Base-by-base conservation (phyloP, 1,139 yeast species). In the Blastobotrys aristatus region DNA sequence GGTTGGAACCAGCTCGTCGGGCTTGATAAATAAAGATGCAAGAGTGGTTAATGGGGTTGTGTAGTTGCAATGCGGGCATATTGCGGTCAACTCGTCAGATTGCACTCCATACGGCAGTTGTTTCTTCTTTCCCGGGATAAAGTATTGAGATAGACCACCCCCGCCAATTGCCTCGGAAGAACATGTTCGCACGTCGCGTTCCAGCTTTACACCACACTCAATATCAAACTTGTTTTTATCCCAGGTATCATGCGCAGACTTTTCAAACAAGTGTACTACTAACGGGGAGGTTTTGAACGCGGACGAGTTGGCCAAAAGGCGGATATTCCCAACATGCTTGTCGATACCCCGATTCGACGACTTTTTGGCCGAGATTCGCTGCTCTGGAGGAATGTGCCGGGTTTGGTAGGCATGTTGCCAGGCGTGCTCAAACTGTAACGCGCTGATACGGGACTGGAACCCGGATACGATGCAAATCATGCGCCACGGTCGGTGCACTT, bases 391-490 rank as follows among this genome's bases (percentile, higher is more conserved):
- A 3, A 84, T 80, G 58, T 78, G 87, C 39, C 89, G 69, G 0
- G 94, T 82, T 44, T 70, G 73, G 53, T 79, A 71, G 0, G 84
- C 72, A 62, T 85, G 92, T 57, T 86, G 95, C 77, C 86, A 80
- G 1, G 94, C 90, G 63, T 83, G 87, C 57, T 66, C 78, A 59
- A 79, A 79, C 61, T 84, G 90, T 47, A 86, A 65, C 0, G 95
- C 95, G 4, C 82, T 66, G 2, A 82, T 72, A 53, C 77, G 77
- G n/a, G 80, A 77, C 0, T 88, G 88, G 60, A 86, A 86, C 8
- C 90, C 89, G 55, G 81, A 69, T 0, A 86, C 82, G 3, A 81
- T 59, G 41, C 77, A 55, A 0, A 75, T 64, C 82, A 83, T 79
- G 49, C 74, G 75, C 95, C 95, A 86, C 0, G 95, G 95, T 43